Evolutionary conservation across 176 grass and related monocot species (phyloP), one percentile per base, ranked within the genome.

Genomic region (Canna indica): DNA sequence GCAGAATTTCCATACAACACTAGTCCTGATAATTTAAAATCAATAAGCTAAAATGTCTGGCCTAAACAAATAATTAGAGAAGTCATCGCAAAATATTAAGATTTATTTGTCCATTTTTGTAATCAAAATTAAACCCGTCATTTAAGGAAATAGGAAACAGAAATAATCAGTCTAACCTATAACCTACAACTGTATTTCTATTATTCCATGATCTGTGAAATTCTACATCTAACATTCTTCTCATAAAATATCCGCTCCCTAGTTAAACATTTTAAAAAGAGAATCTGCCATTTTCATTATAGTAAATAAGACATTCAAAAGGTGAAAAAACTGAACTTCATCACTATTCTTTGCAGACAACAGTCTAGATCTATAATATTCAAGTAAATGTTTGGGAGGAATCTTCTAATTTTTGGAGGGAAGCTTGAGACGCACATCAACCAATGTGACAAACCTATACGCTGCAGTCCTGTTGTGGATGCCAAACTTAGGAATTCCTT

Each of bases 401-500:
- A n/a, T n/a, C n/a, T n/a, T n/a, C n/a, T 14, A 44, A 33, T 45
- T n/a, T 67, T 26, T 15, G 20, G 9, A 17, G 24, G 27, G 31
- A 45, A 70, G 76, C 8, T 52, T 20, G 74, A 54, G 78, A 68
- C 88, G 45, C 86, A 97, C 93, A 85, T 92, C 89, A 39, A 97
- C 78, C 74, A 92, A 87, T 18, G 93, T 92, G 77, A 97, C 75
- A 46, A 97, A 97, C 28, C 89, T 84, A 79, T 97, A 91, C 38
- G 93, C 88, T 70, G 86, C 80, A 42, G 93, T 92, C 83, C 88
- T 77, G 80, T 92, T 97, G 57, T 73, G 76, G 68, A 74, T 73
- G 28, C 93, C 88, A 81, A 97, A 92, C 54, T 90, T 97, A n/a
- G 94, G 93, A 32, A 97, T 67, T 41, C 86, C 86, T 57, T 97